These are phyloP conservation scores for Blastobotrys buckinghamii DNA, from an alignment of 1,139 yeast species.

Conservation along the genomic window DNA sequence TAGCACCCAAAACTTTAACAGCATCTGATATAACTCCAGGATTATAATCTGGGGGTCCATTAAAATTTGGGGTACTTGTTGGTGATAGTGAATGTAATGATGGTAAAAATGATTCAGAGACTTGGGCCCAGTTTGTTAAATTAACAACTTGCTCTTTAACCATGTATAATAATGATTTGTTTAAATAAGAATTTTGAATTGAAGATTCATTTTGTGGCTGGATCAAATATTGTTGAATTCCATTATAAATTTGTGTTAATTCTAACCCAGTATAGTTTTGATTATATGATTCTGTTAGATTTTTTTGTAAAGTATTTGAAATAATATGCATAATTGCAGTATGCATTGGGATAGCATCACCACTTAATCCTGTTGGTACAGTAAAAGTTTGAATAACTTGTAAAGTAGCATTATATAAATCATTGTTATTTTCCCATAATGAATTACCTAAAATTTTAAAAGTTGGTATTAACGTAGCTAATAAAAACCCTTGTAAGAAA, in stretches of 20 bases:
- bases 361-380: conserved; percentile 34
- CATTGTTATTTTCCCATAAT: conserved; percentile 34
- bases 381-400: conserved; percentile 32
- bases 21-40: conserved; percentile 53
- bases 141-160: conserved; percentile 24
- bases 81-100: neutral
- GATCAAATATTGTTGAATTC: neutral
- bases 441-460: conserved; percentile 36
- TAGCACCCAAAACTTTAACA: conserved; percentile 50
- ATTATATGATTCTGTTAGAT: conserved; percentile 7
- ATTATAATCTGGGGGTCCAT: conserved; percentile 26
- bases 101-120: conserved; percentile 18
- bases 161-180: neutral
- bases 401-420: conserved; percentile 25
- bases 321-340: conserved; percentile 7
- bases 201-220: neutral
- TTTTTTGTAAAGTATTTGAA: conserved; percentile 2
- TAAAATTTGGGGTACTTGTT: neutral
- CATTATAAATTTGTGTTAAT: conserved; percentile 1
- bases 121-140: conserved; percentile 26
- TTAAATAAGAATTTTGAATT: neutral
- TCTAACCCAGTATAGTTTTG: neutral
- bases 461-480: conserved; percentile 42
- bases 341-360: conserved; percentile 30
- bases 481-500: conserved; percentile 54